A percentile compares a stretch with the other conserved stretches of the same genome.
Evolutionary conservation across 1,284 basidiomycete species (phyloP).

Genomic region (Boletus sp.): DNA sequence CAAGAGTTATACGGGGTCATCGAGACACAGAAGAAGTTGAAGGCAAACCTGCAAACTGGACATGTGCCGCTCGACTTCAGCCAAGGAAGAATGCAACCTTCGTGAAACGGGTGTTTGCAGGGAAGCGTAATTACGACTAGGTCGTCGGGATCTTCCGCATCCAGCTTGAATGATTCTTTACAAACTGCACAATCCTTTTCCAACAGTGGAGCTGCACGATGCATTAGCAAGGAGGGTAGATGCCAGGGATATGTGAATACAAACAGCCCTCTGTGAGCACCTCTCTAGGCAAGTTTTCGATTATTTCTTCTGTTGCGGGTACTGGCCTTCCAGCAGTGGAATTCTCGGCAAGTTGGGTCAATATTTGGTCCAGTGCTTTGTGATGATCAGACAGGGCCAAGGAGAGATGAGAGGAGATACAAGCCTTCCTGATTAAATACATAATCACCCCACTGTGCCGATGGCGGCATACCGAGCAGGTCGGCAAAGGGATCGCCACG

Average conservation of each 20-base stretch:
- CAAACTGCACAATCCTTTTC: conserved; percentile 75
- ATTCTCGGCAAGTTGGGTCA: conserved; percentile 73
- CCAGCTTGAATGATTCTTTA: conserved; percentile 69
- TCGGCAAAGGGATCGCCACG: conserved; percentile 41
- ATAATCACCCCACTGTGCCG: conserved; percentile 68
- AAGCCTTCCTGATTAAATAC: conserved; percentile 78
- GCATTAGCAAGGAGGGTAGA: conserved; percentile 8
- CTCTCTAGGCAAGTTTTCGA: conserved; percentile 57
- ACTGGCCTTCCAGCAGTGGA: conserved; percentile 64
- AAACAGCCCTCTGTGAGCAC: conserved; percentile 59
- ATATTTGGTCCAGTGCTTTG: conserved; percentile 71
- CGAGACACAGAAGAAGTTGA: conserved; percentile 34
- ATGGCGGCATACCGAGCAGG: conserved; percentile 33
- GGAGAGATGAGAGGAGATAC: conserved; percentile 7
- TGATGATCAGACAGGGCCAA: conserved; percentile 8
- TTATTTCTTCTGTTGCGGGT: conserved; percentile 69
- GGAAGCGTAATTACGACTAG: conserved; percentile 67
- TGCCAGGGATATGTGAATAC: conserved; percentile 25
- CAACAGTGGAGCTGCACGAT: conserved; percentile 45
- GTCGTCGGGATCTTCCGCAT: conserved; percentile 67
- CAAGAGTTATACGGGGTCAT: conserved; percentile 37
- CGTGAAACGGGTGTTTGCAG: conserved; percentile 79
- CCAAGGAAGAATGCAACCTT: conserved; percentile 79
- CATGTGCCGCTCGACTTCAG: conserved; percentile 80
- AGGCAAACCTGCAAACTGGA: conserved; percentile 73